Conservation (phyloP, 2,329 filamentous ascomycete species). For the Microdochium nivale region DNA sequence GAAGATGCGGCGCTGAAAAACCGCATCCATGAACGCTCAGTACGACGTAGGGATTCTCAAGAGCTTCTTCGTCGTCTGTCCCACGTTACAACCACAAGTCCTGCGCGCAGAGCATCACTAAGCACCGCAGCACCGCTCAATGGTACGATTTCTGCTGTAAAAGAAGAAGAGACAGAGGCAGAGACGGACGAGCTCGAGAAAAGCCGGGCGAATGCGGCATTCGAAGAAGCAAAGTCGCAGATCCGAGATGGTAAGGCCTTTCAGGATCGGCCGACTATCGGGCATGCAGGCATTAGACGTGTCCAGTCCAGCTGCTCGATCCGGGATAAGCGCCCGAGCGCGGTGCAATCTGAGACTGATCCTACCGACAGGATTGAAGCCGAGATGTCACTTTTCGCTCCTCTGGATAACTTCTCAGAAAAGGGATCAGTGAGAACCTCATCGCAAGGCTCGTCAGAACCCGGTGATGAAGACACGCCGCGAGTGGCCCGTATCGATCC, state of each 20-base stretch:
- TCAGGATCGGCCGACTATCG: constrained; percentile 27
- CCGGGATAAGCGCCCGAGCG: constrained; percentile 38
- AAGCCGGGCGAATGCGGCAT: neutral
- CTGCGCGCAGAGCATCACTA: constrained; percentile 13
- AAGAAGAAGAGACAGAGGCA: constrained; percentile 3
- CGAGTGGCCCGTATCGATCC: constrained; percentile 34
- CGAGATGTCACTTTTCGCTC: constrained; percentile 48
- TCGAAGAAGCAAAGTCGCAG: constrained; percentile 4
- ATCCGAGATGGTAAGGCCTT: constrained; percentile 17
- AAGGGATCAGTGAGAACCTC: constrained; percentile 42
- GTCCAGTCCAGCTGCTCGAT: constrained; percentile 35
- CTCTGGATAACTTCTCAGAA: constrained; percentile 45
- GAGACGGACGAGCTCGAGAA: neutral
- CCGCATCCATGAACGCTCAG: neutral
- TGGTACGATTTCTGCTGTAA: neutral
- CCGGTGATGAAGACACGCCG: constrained; percentile 36
- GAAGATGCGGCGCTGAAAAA: constrained; percentile 17
- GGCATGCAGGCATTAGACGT: constrained; percentile 35
- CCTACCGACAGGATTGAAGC: constrained; percentile 48
- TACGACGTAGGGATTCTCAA: neutral
- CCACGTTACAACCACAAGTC: constrained; percentile 36
- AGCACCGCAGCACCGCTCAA: constrained; percentile 5
- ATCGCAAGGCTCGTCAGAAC: constrained; percentile 30
- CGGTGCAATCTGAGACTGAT: constrained; percentile 40
- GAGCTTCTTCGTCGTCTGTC: constrained; percentile 42